Conservation (phyloP, 1,284 basidiomycete genomes). For the Pascua guehoae region DNA sequence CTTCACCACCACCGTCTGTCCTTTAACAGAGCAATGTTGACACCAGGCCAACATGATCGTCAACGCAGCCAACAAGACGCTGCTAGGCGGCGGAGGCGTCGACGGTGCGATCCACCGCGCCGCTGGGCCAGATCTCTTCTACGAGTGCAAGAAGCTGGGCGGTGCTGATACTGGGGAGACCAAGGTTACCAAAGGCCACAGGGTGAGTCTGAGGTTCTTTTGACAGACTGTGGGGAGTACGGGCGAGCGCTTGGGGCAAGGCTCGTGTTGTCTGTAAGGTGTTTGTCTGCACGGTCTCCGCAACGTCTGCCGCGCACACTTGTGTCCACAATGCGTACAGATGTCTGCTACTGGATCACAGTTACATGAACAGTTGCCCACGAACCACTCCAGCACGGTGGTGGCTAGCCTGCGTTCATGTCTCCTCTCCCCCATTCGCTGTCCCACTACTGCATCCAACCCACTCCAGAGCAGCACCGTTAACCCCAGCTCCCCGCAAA, state of each 20-base stretch:
- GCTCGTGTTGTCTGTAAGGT: no score
- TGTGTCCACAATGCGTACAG: background rate
- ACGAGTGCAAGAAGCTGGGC: slow-evolving; percentile 65
- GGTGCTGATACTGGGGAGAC: slow-evolving; percentile 76
- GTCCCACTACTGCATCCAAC: no score
- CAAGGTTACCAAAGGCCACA: slow-evolving; percentile 44
- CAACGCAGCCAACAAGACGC: slow-evolving; percentile 75
- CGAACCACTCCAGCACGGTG: background rate
- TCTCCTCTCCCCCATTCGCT: no score
- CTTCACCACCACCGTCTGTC: background rate
- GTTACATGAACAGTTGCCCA: no score
- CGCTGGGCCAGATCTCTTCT: slow-evolving; percentile 67
- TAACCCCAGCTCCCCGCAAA: slow-evolving; percentile 53
- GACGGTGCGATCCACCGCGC: slow-evolving; percentile 63
- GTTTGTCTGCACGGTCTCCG: no score
- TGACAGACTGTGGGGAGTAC: no score
- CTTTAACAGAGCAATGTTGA: background rate
- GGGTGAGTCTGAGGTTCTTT: slow-evolving; percentile 27
- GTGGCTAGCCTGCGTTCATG: background rate
- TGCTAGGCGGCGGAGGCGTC: slow-evolving; percentile 62
- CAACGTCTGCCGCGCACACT: no score
- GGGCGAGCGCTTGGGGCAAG: no score
- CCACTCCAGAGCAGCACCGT: background rate
- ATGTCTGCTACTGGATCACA: background rate
- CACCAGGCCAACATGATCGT: slow-evolving; percentile 68